Evolutionary conservation across 345 rosid genomes (phyloP).

Genomic region (Hibiscus mutabilis): DNA sequence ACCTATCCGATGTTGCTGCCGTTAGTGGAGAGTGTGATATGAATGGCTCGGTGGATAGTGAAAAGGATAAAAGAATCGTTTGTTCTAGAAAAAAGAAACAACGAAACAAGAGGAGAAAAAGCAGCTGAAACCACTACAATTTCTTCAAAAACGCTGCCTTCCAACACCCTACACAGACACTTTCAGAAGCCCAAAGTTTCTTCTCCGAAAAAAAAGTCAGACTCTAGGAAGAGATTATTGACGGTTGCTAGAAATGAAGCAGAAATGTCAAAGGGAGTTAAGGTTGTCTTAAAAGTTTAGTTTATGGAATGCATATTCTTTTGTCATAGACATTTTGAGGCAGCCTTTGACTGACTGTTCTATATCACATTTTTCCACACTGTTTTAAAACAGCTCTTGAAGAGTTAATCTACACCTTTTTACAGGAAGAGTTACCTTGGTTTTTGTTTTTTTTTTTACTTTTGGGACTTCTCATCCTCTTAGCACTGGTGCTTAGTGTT

Average conservation of each 20-base stretch:
- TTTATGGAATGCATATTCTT: constrained; percentile 2
- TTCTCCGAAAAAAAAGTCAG: constrained; percentile 27
- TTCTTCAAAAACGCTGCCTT: constrained; percentile 15
- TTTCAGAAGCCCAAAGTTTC: constrained; percentile 17
- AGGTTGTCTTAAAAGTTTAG: constrained; percentile 43
- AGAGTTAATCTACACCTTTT: constrained; percentile 92
- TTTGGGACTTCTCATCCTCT: constrained; percentile 76
- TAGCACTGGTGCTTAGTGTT: constrained; percentile 95
- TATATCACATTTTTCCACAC: constrained; percentile 92
- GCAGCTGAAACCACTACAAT: background rate
- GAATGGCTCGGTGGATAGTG: constrained; percentile 14
- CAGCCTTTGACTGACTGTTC: constrained; percentile 14
- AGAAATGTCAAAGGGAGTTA: constrained; percentile 60
- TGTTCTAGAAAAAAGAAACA: constrained; percentile 1
- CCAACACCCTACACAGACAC: constrained; percentile 17
- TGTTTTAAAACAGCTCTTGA: constrained; percentile 98
- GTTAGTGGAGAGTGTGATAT: constrained; percentile 16
- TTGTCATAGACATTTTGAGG: constrained; percentile 7
- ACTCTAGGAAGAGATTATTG: constrained; percentile 41
- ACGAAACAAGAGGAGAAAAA: constrained; percentile 12
- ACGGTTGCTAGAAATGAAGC: constrained; percentile 61
- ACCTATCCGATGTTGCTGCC: constrained; percentile 26
- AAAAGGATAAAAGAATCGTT: background rate
- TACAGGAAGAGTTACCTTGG: constrained; percentile 99
- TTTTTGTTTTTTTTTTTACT: constrained; percentile 84